Evolutionary conservation across 2,329 filamentous ascomycete genomes (phyloP), one percentile per base, ranked within the genome.

Genomic region (Neurospora sp.): DNA sequence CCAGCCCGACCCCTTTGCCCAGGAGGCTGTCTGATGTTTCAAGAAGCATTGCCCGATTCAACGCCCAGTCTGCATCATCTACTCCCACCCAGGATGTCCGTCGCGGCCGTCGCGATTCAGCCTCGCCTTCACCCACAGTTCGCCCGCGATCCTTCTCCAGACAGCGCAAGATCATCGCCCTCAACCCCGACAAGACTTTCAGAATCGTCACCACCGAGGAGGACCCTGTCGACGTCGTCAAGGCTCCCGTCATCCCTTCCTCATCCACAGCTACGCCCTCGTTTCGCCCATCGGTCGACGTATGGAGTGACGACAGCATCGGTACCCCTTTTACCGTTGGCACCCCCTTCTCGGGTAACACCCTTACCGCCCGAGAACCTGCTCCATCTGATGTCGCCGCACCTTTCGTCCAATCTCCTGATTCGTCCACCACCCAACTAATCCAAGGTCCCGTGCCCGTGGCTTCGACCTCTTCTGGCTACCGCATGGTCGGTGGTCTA

Each of bases 171-270:
- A 76, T 83, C 38, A 82, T 89, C 71, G 82, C 81, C 68, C 78
- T 89, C 38, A 82, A 88, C 73, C 77, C 85, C 6, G 84, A 89
- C 77, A 87, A 87, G 78, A 89, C 86, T 4, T 89, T 89, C 74
- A 86, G 85, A 17, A 78, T 88, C 42, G 78, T 84, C 36, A 62
- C 52, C 15, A n/a, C 52, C 28, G 52, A 62, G 23, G 52, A 62
- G 52, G 52, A 62, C 52, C 52, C 52, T 62, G 15, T 3, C 28
- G 28, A 62, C 23, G 52, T n/a, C 15, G 52, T 62, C 28, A 62
- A 36, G 52, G 52, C 52, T 36, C 52, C 52, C 28, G 52, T 62
- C 52, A 82, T 71, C 52, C 72, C 78, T 9, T 73, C 76, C 66
- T 78, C 78, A 38, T 75, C 78, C 13, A 75, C 84, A 19, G 81